phyloP scores from a whole-genome alignment of 148 eudicot species.

The Nepenthes gracilis region DNA sequence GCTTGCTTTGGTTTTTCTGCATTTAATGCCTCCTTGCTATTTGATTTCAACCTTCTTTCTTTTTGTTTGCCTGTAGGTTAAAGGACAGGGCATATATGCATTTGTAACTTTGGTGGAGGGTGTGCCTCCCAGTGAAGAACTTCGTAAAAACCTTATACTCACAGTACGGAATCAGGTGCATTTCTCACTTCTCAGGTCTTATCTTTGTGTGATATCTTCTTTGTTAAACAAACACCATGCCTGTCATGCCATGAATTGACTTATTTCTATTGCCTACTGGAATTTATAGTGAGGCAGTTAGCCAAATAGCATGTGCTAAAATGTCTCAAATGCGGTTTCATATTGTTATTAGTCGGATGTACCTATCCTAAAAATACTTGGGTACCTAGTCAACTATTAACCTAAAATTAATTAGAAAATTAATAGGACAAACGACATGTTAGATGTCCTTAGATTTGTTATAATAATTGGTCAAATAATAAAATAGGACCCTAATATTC shows the following conservation, averaged over 20 bases:
- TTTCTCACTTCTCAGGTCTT: background rate
- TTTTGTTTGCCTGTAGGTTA: slow-evolving; percentile 34
- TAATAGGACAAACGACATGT: too few relatives aligned
- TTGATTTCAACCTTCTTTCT: background rate
- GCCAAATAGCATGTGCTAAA: too few relatives aligned
- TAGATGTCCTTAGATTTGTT: too few relatives aligned
- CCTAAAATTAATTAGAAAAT: too few relatives aligned
- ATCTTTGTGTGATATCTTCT: background rate
- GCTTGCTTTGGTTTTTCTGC: background rate
- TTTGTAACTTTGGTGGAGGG: slow-evolving; percentile 93
- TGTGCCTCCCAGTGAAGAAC: slow-evolving; percentile 84
- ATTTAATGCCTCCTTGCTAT: background rate
- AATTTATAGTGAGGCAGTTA: background rate
- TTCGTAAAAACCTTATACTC: slow-evolving; percentile 67
- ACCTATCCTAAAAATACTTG: too few relatives aligned
- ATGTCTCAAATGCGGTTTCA: too few relatives aligned
- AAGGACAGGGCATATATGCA: slow-evolving; percentile 97
- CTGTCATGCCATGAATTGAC: background rate
- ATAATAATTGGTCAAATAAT: too few relatives aligned
- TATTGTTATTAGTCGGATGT: too few relatives aligned
- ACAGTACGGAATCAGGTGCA: slow-evolving; percentile 77
- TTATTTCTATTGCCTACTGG: background rate
- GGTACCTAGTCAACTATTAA: too few relatives aligned
- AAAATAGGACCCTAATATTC: too few relatives aligned
- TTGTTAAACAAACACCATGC: background rate